Percentiles rank a stretch among this genome's conserved stretches.
Evolutionary conservation across 352 stramenopile genomes (phyloP).

Genomic region (Phytopythium kandeliae): DNA sequence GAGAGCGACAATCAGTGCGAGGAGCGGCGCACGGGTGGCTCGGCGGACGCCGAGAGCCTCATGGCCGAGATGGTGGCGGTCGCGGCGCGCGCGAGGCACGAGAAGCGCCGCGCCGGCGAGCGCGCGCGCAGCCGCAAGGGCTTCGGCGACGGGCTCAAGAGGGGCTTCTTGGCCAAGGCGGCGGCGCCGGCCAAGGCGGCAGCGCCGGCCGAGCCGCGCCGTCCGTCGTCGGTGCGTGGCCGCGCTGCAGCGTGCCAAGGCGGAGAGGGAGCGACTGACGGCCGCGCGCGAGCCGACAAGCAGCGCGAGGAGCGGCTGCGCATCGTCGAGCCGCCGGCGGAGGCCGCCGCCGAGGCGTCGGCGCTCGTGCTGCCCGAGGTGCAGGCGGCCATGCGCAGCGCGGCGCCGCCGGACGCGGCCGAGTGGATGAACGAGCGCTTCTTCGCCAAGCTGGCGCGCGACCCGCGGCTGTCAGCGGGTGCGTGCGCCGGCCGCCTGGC

Average conservation of each 20-base stretch:
- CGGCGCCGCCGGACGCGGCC: conserved; percentile 53
- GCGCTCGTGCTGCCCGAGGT: conserved; percentile 72
- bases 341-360: conserved; percentile 11
- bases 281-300: too few species aligned
- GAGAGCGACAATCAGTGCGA: conserved; percentile 24
- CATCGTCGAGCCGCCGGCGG: conserved; percentile 23
- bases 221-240: too few species aligned
- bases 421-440: conserved; percentile 76
- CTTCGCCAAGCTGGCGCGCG: conserved; percentile 56
- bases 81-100: conserved; percentile 44
- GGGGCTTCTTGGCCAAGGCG: conserved; percentile 46
- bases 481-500: neutral
- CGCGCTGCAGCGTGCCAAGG: too few species aligned
- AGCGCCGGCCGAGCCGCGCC: too few species aligned
- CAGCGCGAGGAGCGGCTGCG: conserved; percentile 35
- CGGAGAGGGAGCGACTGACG: too few species aligned
- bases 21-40: neutral
- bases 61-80: conserved; percentile 76
- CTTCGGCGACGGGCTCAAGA: conserved; percentile 67
- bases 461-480: conserved; percentile 55
- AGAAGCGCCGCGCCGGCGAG: conserved; percentile 37
- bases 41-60: conserved; percentile 29
- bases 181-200: neutral
- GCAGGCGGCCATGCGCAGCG: conserved; percentile 51
- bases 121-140: conserved; percentile 32